Evolutionary conservation across 1,284 basidiomycete genomes (phyloP).

Genomic region (Leccinum holopus): DNA sequence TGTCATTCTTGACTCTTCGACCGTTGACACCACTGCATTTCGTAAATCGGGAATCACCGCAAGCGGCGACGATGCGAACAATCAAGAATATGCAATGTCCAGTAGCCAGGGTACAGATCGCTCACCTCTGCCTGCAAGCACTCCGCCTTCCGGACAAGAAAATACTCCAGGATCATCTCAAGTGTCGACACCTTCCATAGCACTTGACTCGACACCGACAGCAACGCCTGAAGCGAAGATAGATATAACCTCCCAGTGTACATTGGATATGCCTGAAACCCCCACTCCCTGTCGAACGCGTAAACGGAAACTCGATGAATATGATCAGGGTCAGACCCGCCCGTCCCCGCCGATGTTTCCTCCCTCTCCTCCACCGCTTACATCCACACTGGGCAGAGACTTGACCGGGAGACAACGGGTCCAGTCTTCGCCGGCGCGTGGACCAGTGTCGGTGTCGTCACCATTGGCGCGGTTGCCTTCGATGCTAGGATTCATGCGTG

Average conservation of each 20-base stretch:
- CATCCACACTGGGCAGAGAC: conserved; percentile 8
- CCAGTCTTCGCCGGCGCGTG: conserved; percentile 13
- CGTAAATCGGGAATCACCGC: conserved; percentile 16
- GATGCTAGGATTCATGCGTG: conserved; percentile 24
- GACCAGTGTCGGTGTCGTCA: background rate
- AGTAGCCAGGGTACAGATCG: conserved; percentile 4
- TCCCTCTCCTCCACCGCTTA: conserved; percentile 22
- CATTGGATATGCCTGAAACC: conserved; percentile 13
- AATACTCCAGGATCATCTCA: conserved; percentile 10
- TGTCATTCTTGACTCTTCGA: conserved; percentile 31
- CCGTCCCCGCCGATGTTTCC: conserved; percentile 8
- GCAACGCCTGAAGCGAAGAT: conserved; percentile 3
- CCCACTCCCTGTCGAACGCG: conserved; percentile 17
- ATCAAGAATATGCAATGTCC: conserved; percentile 6
- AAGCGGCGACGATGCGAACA: background rate
- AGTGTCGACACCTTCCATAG: conserved; percentile 7
- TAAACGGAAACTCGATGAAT: conserved; percentile 29
- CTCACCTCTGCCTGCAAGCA: conserved; percentile 22
- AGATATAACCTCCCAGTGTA: background rate
- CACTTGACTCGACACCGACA: background rate
- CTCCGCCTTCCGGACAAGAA: conserved; percentile 15
- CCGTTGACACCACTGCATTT: conserved; percentile 27
- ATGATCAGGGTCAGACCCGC: conserved; percentile 6
- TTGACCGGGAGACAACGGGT: conserved; percentile 1
- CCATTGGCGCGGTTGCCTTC: conserved; percentile 24